Evolutionary conservation across 176 grass and related monocot genomes (phyloP).

Genomic region (Elaeis guineensis): DNA sequence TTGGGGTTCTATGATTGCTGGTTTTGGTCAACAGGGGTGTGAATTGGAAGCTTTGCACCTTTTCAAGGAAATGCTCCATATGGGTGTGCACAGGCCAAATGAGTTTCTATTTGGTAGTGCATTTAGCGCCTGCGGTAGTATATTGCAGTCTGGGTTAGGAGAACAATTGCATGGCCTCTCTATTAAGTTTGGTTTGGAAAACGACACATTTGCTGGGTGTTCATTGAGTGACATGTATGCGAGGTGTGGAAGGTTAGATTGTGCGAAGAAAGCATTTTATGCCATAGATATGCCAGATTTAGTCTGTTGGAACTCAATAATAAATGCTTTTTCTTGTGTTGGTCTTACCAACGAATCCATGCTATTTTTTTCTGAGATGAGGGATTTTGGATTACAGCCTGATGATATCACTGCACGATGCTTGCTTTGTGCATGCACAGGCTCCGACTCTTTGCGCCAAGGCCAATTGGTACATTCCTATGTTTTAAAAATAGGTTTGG

Average conservation of each 20-base stretch:
- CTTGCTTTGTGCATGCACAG: conserved; percentile 20
- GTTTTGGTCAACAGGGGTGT: conserved; percentile 16
- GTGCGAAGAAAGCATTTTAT: conserved; percentile 9
- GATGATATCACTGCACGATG: conserved; percentile 18
- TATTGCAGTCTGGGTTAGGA: background rate
- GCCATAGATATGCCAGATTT: conserved; percentile 21
- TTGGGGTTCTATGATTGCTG: conserved; percentile 19
- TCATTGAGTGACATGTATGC: conserved; percentile 30
- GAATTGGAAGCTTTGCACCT: conserved; percentile 12
- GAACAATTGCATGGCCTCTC: conserved; percentile 19
- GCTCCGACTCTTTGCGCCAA: conserved; percentile 1
- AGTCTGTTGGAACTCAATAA: conserved; percentile 24
- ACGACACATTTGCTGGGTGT: conserved; percentile 20
- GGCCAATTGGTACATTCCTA: conserved; percentile 14
- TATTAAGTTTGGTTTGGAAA: conserved; percentile 14
- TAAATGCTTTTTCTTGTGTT: conserved; percentile 11
- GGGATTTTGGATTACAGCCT: conserved; percentile 5
- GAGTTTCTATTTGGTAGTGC: conserved; percentile 26
- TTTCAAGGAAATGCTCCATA: conserved; percentile 6
- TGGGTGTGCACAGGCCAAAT: conserved; percentile 1
- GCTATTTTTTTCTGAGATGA: conserved; percentile 14
- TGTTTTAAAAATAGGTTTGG: conserved; percentile 7
- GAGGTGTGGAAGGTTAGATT: conserved; percentile 17
- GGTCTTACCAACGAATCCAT: conserved; percentile 13
- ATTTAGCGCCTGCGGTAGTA: conserved; percentile 21